Base-by-base conservation (phyloP, 768 basidiomycete genomes). In the Tremella fuciformis region DNA sequence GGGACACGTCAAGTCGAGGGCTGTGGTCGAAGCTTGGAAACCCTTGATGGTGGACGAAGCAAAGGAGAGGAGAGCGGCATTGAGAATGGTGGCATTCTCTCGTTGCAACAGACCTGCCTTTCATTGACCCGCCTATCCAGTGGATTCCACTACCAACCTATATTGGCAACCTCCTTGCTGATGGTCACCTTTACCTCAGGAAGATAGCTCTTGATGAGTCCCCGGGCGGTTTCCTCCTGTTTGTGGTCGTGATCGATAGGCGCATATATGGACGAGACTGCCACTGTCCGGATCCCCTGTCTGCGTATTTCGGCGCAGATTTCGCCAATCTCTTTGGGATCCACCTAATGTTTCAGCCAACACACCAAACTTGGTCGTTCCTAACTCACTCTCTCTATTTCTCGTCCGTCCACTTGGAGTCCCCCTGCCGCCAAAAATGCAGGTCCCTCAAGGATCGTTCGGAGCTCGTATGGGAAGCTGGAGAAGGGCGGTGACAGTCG, bases 41-140 rank as follows among this genome's bases (percentile, higher is more conserved):
- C 82, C 82, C 1, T 74, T 62, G 40, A 86, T 81, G 0, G 84
- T 85, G 49, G 77, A 78, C 50, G 80, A 80, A 0, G 86, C 85
- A 70, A 84, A 86, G 26, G 79, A 74, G 37, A 84, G 79, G 64
- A 86, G 81, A 1, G 85, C 83, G 0, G 85, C 85, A 62, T 86
- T 87, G 59, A 86, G 79, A 59, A 87, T 86, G 22, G 71, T 65
- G 0, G 86, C 86, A 55, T 87, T 86, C 68, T 86, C 86, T 44
- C 86, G 80, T 62, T 85, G 84, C 15, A 86, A 74, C 51, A 86
- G 78, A 34, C 58, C 58, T 59, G 29, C 4, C 11, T 21, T 4
- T 22, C 18, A 29, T 41, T 15, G 6, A 34, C 29, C 29, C 11
- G 29, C 29, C 4, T 11, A 4, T 6, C 29, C 4, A 11, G 11